Conservation (phyloP, 1,284 basidiomycete species). For the Irpex rosettiformis region DNA sequence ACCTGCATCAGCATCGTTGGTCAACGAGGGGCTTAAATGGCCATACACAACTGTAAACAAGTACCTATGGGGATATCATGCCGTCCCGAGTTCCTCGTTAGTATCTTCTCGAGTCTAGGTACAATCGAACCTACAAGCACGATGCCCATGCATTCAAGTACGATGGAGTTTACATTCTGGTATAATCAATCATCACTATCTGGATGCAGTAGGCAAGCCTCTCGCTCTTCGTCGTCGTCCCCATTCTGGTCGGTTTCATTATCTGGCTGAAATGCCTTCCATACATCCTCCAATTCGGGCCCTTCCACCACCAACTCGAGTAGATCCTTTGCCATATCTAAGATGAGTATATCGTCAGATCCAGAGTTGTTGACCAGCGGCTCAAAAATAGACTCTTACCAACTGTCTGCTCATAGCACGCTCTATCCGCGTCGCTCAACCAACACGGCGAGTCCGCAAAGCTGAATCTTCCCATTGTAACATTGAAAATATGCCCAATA, state of each 20-base stretch:
- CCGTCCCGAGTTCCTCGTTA: no score
- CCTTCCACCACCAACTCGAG: slow-evolving; percentile 26
- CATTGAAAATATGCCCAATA: slow-evolving; percentile 72
- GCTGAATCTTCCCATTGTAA: slow-evolving; percentile 71
- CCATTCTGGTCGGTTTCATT: slow-evolving; percentile 8
- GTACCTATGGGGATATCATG: no score
- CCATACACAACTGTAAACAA: no score
- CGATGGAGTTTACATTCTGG: neutral
- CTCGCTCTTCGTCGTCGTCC: slow-evolving; percentile 22
- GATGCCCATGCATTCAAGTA: neutral
- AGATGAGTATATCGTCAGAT: no score
- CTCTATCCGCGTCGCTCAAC: slow-evolving; percentile 42
- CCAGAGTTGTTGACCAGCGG: no score
- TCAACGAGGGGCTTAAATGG: no score
- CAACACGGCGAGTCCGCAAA: slow-evolving; percentile 69
- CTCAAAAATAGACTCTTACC: slow-evolving; percentile 36
- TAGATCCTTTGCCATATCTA: slow-evolving; percentile 24
- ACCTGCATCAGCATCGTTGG: no score
- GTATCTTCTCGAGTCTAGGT: no score
- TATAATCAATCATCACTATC: slow-evolving; percentile 2
- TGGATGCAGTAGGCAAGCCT: slow-evolving; percentile 15
- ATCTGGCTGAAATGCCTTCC: slow-evolving; percentile 20
- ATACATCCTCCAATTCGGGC: slow-evolving; percentile 26
- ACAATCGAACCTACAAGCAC: no score
- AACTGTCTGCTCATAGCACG: slow-evolving; percentile 44